Evolutionary conservation across 306 rosid genomes (phyloP).

Genomic region (Rosa persica): DNA sequence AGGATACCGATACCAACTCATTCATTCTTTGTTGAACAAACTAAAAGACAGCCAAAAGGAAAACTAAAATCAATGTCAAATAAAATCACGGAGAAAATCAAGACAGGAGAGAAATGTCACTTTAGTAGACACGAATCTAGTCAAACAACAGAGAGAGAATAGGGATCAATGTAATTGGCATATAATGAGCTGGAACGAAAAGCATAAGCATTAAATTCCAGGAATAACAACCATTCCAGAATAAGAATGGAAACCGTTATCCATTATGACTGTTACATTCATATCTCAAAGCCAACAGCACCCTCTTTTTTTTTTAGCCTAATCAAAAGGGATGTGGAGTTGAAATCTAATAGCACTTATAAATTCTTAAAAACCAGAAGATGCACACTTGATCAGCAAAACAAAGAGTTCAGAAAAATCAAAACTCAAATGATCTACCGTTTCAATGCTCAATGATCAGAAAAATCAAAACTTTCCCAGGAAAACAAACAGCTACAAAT

Average conservation of each 20-base stretch:
- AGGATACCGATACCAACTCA: not conserved
- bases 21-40: not conserved
- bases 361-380: not conserved
- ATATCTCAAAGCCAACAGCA: not conserved
- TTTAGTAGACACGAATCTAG: slow-evolving; percentile 14
- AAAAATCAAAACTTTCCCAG: not conserved
- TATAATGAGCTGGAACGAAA: slow-evolving; percentile 30
- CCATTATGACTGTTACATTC: slow-evolving; percentile 26
- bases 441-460: slow-evolving; percentile 8
- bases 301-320: not conserved
- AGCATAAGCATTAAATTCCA: slow-evolving; percentile 34
- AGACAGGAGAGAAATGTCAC: slow-evolving; percentile 6
- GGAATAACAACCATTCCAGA: slow-evolving; percentile 20
- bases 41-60: not conserved
- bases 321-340: slow-evolving; percentile 4
- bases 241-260: slow-evolving; percentile 32
- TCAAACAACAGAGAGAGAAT: not conserved
- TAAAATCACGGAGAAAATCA: not conserved
- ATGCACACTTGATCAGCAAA: slow-evolving; percentile 18
- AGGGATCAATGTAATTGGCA: slow-evolving; percentile 32
- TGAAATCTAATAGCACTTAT: not conserved
- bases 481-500: not conserved
- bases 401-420: slow-evolving; percentile 6
- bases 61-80: not conserved
- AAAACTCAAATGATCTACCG: not conserved